Percentiles rank a stretch among this genome's conserved stretches.
Conservation (phyloP, 129 eudicot species). For the Dittrichia graveolens region DNA sequence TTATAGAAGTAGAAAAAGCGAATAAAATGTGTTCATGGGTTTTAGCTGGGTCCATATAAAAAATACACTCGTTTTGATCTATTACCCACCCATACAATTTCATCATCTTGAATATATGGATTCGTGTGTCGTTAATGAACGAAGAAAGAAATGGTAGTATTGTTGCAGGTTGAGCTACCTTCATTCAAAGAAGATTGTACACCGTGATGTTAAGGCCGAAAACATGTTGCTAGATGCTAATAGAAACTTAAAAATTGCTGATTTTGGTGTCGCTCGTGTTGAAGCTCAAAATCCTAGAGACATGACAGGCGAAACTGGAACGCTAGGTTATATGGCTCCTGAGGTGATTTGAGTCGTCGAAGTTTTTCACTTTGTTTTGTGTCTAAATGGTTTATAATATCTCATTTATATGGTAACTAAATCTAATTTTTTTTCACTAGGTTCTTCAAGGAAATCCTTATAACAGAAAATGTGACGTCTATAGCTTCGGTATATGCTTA, state of each 20-base stretch:
- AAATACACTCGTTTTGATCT: no score
- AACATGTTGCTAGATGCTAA: constrained; percentile 73
- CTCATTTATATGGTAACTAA: not conserved
- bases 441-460: constrained; percentile 95
- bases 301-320: constrained; percentile 98
- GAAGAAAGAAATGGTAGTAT: not conserved
- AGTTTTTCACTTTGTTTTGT: not conserved
- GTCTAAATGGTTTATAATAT: not conserved
- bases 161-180: constrained; percentile 72
- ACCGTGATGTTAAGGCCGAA: constrained; percentile 94
- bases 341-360: constrained; percentile 52
- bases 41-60: not conserved
- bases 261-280: constrained; percentile 93
- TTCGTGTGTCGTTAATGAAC: not conserved
- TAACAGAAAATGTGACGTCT: constrained; percentile 83
- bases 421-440: constrained; percentile 24
- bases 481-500: constrained; percentile 91
- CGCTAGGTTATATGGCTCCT: constrained; percentile 96
- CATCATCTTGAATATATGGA: not conserved
- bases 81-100: not conserved
- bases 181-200: constrained; percentile 88
- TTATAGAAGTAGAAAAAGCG: not conserved
- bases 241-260: constrained; percentile 78
- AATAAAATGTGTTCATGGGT: no score
- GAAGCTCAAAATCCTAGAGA: constrained; percentile 89